Evolutionary conservation across 2,329 filamentous ascomycete genomes (phyloP).

Genomic region (Sporothrix variecibatus): DNA sequence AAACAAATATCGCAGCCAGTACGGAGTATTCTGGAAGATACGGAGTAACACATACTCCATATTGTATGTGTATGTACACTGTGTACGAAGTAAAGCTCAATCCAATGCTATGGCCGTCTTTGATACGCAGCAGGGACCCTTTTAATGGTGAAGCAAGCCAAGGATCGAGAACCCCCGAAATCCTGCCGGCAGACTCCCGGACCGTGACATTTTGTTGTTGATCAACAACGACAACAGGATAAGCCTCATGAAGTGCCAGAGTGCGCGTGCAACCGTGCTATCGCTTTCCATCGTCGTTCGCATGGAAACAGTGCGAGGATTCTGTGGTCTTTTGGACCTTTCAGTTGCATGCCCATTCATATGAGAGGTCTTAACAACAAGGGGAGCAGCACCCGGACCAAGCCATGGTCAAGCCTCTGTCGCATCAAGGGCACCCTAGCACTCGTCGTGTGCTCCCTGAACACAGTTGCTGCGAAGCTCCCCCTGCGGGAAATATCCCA

Average conservation of each 20-base stretch:
- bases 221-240: not conserved
- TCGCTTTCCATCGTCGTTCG: not conserved
- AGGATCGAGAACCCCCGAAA: not conserved
- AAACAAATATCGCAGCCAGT: not conserved
- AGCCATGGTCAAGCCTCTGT: conserved; percentile 6
- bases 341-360: not conserved
- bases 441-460: not conserved
- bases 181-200: not conserved
- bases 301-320: not conserved
- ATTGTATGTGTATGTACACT: too few relatives aligned
- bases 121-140: not conserved
- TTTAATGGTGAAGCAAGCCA: not conserved
- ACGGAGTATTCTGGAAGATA: not conserved
- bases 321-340: not conserved
- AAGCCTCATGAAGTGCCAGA: not conserved
- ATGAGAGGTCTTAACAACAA: not conserved
- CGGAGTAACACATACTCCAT: not conserved
- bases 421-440: not conserved
- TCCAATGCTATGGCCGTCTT: not conserved
- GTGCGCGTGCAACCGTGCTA: not conserved
- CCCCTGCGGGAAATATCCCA: not conserved
- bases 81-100: too few relatives aligned
- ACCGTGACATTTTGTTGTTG: not conserved
- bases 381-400: not conserved
- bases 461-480: not conserved